phyloP scores from a whole-genome alignment of 768 basidiomycete species.

The Leccinellum luteum region DNA sequence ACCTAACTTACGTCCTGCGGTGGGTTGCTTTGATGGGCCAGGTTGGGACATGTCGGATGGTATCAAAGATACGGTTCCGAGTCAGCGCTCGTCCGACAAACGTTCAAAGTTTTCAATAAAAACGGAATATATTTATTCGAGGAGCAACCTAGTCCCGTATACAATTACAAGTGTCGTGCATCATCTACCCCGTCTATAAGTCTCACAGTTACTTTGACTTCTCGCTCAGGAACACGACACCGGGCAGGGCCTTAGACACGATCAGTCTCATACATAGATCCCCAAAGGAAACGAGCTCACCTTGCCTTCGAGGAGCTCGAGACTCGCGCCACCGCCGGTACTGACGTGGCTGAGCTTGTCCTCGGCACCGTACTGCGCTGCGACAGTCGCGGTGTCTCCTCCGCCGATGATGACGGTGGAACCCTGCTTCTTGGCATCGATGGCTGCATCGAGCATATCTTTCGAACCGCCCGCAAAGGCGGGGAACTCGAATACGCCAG shows the following conservation, averaged over 20 bases:
- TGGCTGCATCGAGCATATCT: constrained; percentile 76
- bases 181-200: constrained; percentile 11
- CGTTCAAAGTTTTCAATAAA: constrained; percentile 10
- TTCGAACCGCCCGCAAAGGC: constrained; percentile 86
- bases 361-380: constrained; percentile 81
- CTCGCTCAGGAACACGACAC: constrained; percentile 87
- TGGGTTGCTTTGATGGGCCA: constrained; percentile 8
- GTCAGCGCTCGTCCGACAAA: too few relatives aligned
- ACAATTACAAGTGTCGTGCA: constrained; percentile 13
- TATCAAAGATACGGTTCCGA: neutral
- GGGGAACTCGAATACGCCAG: constrained; percentile 97
- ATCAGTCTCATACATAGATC: constrained; percentile 13
- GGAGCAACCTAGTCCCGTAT: neutral
- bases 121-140: constrained; percentile 19
- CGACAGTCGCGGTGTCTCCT: constrained; percentile 95
- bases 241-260: constrained; percentile 67
- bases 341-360: constrained; percentile 93
- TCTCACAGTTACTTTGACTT: constrained; percentile 40
- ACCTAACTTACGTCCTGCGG: constrained; percentile 19
- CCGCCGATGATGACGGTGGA: constrained; percentile 94
- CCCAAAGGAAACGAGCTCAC: constrained; percentile 38
- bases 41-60: constrained; percentile 10
- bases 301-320: constrained; percentile 98
- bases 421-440: constrained; percentile 84
- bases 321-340: constrained; percentile 90